These are phyloP conservation scores for Dactylorhiza incarnata DNA, from an alignment of 106 monocot species.

Conservation along the genomic window DNA sequence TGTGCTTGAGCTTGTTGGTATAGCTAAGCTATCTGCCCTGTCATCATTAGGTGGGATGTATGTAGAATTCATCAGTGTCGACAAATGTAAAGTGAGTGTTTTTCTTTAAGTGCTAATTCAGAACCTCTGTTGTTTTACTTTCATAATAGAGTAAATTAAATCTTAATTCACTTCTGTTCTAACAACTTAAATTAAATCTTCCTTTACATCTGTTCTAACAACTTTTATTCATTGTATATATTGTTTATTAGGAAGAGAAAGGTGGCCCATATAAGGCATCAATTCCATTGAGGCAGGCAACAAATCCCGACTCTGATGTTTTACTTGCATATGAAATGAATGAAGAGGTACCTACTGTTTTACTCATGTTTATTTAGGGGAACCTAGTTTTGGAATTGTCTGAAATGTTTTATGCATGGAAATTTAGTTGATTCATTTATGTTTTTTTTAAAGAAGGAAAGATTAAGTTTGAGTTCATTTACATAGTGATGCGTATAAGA, in stretches of 20 bases:
- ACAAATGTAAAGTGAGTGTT: constrained; percentile 72
- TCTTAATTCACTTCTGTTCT: not conserved
- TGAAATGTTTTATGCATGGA: not conserved
- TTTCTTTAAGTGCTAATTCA: not conserved
- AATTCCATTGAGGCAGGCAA: constrained; percentile 71
- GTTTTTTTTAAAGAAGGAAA: not conserved
- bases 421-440: not conserved
- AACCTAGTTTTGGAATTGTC: not conserved
- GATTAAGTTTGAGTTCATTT: not conserved
- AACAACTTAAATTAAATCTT: not conserved
- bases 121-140: not conserved
- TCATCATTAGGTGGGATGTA: constrained; percentile 76
- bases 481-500: not conserved
- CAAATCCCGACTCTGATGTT: constrained; percentile 90
- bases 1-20: constrained; percentile 81
- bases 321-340: constrained; percentile 99
- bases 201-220: constrained; percentile 2
- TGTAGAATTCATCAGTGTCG: constrained; percentile 88
- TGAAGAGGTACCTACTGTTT: constrained; percentile 53
- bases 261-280: constrained; percentile 98
- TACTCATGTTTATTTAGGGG: not conserved
- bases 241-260: constrained; percentile 71
- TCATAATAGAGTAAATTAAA: not conserved
- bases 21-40: constrained; percentile 44
- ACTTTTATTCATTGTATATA: not conserved